A percentile compares a stretch with the other conserved stretches of the same genome.
Conservation (phyloP, 2,329 filamentous ascomycete species). For the Colletotrichum karsti region DNA sequence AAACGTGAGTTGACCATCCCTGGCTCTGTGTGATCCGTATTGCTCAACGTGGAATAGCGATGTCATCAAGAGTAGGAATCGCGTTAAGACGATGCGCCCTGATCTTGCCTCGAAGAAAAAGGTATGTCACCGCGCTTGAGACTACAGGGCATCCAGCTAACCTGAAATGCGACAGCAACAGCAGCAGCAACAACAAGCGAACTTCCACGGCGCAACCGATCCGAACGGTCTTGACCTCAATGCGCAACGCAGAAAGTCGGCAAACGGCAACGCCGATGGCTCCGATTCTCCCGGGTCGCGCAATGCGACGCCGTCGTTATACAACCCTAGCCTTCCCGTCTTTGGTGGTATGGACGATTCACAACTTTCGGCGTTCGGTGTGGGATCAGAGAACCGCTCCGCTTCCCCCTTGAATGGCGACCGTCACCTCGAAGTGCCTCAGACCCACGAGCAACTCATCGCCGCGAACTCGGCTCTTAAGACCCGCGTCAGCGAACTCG, state of each 20-base stretch:
- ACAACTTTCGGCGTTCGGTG: slow-evolving; percentile 63
- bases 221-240: slow-evolving; percentile 68
- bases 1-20: background rate
- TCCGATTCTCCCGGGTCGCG: slow-evolving; percentile 83
- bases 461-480: slow-evolving; percentile 88
- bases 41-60: slow-evolving; percentile 52
- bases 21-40: background rate
- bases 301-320: slow-evolving; percentile 79
- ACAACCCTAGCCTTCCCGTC: slow-evolving; percentile 77
- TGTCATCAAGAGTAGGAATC: slow-evolving; percentile 99
- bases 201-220: slow-evolving; percentile 52
- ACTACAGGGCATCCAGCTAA: background rate
- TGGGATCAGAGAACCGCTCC: slow-evolving; percentile 61
- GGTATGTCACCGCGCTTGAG: slow-evolving; percentile 58
- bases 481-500: slow-evolving; percentile 92
- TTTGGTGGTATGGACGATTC: slow-evolving; percentile 83
- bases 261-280: slow-evolving; percentile 77
- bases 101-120: slow-evolving; percentile 86
- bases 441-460: slow-evolving; percentile 82
- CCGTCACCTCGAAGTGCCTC: slow-evolving; percentile 74
- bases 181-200: slow-evolving; percentile 46
- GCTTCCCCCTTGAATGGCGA: slow-evolving; percentile 62
- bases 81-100: slow-evolving; percentile 86
- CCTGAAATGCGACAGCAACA: slow-evolving; percentile 39
- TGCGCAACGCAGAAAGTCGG: slow-evolving; percentile 70